Percentiles rank a stretch among this genome's conserved stretches.
These are phyloP conservation scores for Wickerhamiella musiphila DNA, from an alignment of 805 yeast genomes.

Conservation along the genomic window DNA sequence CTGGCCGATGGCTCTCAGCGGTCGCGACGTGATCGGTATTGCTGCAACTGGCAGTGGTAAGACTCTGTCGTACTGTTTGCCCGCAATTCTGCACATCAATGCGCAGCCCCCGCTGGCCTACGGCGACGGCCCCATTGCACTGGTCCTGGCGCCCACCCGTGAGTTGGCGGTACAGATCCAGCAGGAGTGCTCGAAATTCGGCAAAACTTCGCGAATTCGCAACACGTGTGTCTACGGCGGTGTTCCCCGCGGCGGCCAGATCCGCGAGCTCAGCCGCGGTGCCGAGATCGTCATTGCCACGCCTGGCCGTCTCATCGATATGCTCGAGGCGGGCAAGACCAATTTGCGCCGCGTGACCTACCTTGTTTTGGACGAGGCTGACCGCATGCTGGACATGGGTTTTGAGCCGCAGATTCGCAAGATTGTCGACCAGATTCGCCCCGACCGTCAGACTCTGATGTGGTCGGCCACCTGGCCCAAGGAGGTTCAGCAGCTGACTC, in stretches of 20 bases:
- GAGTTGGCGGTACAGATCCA: conserved; percentile 97
- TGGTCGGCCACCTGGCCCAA: conserved; percentile 99
- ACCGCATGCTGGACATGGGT: conserved; percentile 99
- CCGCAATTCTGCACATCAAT: conserved; percentile 92
- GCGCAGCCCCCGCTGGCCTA: conserved; percentile 88
- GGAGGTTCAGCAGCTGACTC: conserved; percentile 84
- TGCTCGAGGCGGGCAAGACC: conserved; percentile 89
- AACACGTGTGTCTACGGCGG: conserved; percentile 96
- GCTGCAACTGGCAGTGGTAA: conserved; percentile 99
- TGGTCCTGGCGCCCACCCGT: conserved; percentile 96
- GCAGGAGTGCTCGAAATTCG: conserved; percentile 88
- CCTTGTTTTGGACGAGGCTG: conserved; percentile 96
- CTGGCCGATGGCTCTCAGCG: conserved; percentile 99
- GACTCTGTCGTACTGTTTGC: conserved; percentile 91
- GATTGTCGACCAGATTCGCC: conserved; percentile 95
- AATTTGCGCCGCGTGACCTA: conserved; percentile 92
- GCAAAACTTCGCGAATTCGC: conserved; percentile 80
- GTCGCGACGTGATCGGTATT: conserved; percentile 98
- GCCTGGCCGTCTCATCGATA: conserved; percentile 96
- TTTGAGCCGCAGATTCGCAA: conserved; percentile 99
- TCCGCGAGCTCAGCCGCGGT: conserved; percentile 90
- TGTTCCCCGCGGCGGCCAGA: conserved; percentile 95
- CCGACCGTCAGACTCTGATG: conserved; percentile 98
- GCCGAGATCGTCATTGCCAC: conserved; percentile 94
- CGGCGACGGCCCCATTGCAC: conserved; percentile 95